Conservation (phyloP, 768 basidiomycete genomes). For the Suillus spraguei region DNA sequence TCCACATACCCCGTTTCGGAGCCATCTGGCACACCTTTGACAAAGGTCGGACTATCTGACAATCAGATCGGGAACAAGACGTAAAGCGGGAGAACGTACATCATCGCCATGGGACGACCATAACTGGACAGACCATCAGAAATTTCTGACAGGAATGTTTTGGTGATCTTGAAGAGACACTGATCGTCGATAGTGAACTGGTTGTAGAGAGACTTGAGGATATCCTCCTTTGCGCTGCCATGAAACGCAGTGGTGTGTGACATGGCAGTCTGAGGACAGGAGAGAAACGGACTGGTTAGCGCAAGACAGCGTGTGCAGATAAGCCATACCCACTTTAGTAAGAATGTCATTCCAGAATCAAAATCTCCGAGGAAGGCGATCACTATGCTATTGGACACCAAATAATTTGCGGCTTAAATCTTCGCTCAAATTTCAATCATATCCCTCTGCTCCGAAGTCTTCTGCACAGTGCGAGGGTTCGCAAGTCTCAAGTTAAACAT, state of each 20-base stretch:
- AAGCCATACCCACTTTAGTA: conserved; percentile 1
- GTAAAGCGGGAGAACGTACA: conserved; percentile 47
- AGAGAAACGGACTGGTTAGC: not conserved
- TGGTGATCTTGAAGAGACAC: conserved; percentile 67
- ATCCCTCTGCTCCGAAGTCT: not conserved
- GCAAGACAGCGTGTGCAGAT: conserved; percentile 1
- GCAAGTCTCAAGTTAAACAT: not conserved
- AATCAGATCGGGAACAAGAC: not conserved
- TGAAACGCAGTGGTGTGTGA: conserved; percentile 43
- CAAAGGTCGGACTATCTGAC: conserved; percentile 79
- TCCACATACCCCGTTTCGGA: conserved; percentile 82
- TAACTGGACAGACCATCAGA: conserved; percentile 71
- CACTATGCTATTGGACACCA: conserved; percentile 1
- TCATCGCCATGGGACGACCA: conserved; percentile 89
- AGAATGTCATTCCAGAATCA: not conserved
- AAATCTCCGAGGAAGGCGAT: not conserved
- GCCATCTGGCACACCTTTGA: conserved; percentile 94
- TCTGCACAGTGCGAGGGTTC: not conserved
- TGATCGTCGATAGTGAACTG: conserved; percentile 72
- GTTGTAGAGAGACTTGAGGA: conserved; percentile 66
- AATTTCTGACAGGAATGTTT: conserved; percentile 82
- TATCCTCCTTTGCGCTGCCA: conserved; percentile 44
- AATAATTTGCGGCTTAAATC: not conserved
- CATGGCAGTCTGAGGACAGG: conserved; percentile 24
- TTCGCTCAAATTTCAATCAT: not conserved